Evolutionary conservation across 2,329 filamentous ascomycete genomes (phyloP).

Genomic region (Hysterium pulicare): DNA sequence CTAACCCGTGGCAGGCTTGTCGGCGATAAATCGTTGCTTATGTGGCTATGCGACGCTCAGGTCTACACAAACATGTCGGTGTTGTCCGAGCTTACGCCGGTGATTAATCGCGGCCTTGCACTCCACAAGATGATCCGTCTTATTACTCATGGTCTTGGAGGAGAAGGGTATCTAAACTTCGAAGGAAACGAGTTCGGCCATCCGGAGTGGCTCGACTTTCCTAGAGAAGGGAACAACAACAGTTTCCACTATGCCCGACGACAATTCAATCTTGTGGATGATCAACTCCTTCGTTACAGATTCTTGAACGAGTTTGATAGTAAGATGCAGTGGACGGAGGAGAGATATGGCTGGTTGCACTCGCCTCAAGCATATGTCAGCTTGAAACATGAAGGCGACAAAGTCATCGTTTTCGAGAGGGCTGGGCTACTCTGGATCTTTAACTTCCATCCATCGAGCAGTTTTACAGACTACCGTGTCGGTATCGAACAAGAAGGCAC

Average conservation of each 20-base stretch:
- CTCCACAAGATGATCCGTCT: constrained; percentile 98
- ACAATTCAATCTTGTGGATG: constrained; percentile 89
- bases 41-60: constrained; percentile 96
- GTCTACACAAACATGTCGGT: constrained; percentile 98
- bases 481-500: constrained; percentile 82
- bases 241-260: constrained; percentile 93
- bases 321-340: constrained; percentile 83
- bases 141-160: constrained; percentile 84
- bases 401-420: constrained; percentile 93
- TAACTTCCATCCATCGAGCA: constrained; percentile 85
- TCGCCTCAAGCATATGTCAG: constrained; percentile 84
- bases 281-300: constrained; percentile 78
- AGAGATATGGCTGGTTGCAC: constrained; percentile 88
- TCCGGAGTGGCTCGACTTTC: constrained; percentile 98
- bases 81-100: constrained; percentile 75
- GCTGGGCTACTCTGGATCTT: constrained; percentile 89
- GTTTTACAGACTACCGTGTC: constrained; percentile 88
- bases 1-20: constrained; percentile 64
- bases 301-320: constrained; percentile 93
- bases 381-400: constrained; percentile 89
- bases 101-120: constrained; percentile 86
- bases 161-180: constrained; percentile 97
- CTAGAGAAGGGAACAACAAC: constrained; percentile 86
- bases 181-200: constrained; percentile 99
- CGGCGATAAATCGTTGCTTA: constrained; percentile 93